Evolutionary conservation across 768 basidiomycete species (phyloP), one percentile per base, ranked within the genome.

Genomic region (Naganishia randhawae): DNA sequence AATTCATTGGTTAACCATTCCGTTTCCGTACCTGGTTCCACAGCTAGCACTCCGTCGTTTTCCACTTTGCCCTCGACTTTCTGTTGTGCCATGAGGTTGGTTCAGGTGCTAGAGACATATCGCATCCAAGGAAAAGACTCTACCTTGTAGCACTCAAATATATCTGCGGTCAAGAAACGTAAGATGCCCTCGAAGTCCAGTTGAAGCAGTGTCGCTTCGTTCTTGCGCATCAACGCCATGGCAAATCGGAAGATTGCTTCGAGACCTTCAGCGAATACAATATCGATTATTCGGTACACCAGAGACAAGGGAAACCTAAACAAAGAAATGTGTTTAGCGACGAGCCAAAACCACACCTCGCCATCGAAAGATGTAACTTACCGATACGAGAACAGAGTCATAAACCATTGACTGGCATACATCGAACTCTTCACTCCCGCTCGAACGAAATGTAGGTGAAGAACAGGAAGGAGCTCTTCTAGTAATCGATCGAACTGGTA

Each of bases 381-480:
- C 91, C 91, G 86, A 80, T 95, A 97, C 76, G 91, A 91, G 82
- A 98, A 98, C 78, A 99, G 81, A 0, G 96, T 98, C 77, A 99
- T 83, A 80, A 98, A 97, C 96, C 96, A 99, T 72, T 98, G 96
- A 16, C 91, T 92, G 75, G 92, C 95, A 77, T 89, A 98, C 93
- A 99, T 98, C 81, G 90, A 94, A 52, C 92, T 93, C 79, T 97
- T 98, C 76, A 98, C 83, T 33, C 94, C 95, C 80, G 96, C 90
- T 33, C 94, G 86, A 33, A 95, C 81, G 75, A 99, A 91, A 80
- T 98, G 96, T 27, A 95, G 82, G 75, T 98, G 92, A 7, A 98
- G 82, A 5, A 94, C 90, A 5, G 96, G 96, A 3, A 97, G 82
- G 11, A 95, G 76, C 72, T 99, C 96, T 77, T 99, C 96, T 50